These are phyloP conservation scores for Yarrowia sp. DNA, from an alignment of 805 yeast species.

Conservation along the genomic window DNA sequence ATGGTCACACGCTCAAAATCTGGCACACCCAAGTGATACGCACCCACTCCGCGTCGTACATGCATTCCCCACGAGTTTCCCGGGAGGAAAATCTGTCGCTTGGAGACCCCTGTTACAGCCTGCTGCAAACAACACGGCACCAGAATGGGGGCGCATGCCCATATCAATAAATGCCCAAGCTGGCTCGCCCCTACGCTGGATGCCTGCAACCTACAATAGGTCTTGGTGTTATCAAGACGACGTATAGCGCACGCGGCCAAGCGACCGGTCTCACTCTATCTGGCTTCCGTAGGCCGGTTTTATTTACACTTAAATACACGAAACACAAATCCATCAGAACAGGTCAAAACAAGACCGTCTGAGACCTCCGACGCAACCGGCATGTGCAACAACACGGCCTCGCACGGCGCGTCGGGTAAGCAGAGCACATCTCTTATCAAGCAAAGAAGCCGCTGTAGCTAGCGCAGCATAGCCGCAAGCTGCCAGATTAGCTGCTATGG, in stretches of 20 bases:
- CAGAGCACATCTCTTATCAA: not conserved
- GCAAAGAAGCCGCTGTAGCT: not conserved
- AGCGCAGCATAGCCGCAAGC: too few relatives aligned
- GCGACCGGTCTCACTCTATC: not conserved
- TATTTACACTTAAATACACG: slow-evolving; percentile 8
- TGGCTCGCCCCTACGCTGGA: too few relatives aligned
- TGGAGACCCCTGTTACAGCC: not conserved
- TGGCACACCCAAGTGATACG: not conserved
- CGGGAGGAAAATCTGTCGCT: not conserved
- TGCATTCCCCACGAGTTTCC: slow-evolving; percentile 19
- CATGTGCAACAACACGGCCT: not conserved
- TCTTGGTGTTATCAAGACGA: too few relatives aligned
- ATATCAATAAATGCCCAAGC: too few relatives aligned
- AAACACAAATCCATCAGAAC: slow-evolving; percentile 1
- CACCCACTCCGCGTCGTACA: slow-evolving; percentile 2
- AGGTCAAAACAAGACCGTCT: not conserved
- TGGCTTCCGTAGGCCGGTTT: not conserved
- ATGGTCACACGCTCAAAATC: slow-evolving; percentile 17
- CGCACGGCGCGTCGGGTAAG: not conserved
- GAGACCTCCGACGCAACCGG: not conserved
- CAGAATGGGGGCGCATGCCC: not conserved
- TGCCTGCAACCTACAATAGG: too few relatives aligned
- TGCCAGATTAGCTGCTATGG: too few relatives aligned
- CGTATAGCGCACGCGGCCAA: not conserved
- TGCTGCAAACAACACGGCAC: not conserved